Evolutionary conservation across 257 asterid species (phyloP).

Genomic region (Nemophila menziesii): DNA sequence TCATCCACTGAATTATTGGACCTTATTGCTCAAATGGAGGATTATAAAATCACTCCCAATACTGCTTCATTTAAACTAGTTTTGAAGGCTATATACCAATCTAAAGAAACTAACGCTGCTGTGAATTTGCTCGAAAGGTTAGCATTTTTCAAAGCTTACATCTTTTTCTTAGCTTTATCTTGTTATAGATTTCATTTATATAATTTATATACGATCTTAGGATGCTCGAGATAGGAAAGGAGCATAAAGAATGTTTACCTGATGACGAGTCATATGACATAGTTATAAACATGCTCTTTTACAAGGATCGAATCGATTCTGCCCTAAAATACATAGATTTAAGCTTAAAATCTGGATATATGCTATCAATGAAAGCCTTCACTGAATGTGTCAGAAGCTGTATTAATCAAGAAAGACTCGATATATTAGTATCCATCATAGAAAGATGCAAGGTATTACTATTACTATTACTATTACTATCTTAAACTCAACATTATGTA

Average conservation of each 20-base stretch:
- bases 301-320: conserved; percentile 41
- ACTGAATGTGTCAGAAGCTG: conserved; percentile 42
- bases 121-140: conserved; percentile 68
- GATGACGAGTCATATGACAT: conserved; percentile 74
- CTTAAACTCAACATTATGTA: conserved; percentile 9
- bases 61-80: conserved; percentile 71
- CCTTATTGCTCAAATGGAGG: conserved; percentile 46
- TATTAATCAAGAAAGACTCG: conserved; percentile 37
- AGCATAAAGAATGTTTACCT: conserved; percentile 59
- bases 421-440: conserved; percentile 50
- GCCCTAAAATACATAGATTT: conserved; percentile 58
- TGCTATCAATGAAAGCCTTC: conserved; percentile 47
- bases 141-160: conserved; percentile 3
- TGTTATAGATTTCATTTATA: background rate
- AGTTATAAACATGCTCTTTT: conserved; percentile 55
- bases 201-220: conserved; percentile 27
- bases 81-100: conserved; percentile 57
- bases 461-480: conserved; percentile 7
- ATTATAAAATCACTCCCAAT: conserved; percentile 43
- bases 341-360: conserved; percentile 52
- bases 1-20: conserved; percentile 47
- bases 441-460: conserved; percentile 96
- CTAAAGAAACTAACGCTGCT: conserved; percentile 42
- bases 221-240: conserved; percentile 68
- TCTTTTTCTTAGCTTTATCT: background rate